phyloP scores from a whole-genome alignment of 768 basidiomycete species.

The Boletales sp. region DNA sequence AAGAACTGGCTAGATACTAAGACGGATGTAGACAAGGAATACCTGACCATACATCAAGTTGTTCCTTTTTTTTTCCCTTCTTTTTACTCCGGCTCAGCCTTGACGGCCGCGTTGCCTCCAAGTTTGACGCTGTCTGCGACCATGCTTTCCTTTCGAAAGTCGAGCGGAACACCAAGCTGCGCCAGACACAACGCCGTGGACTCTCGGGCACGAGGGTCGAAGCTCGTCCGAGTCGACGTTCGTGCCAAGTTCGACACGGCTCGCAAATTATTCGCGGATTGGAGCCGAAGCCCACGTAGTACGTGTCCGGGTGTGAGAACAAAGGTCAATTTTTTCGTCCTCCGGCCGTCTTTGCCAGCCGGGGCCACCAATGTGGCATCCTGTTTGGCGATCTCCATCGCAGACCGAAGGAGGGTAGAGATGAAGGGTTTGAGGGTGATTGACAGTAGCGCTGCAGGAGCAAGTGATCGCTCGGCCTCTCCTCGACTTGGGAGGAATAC shows the following conservation, averaged over 20 bases:
- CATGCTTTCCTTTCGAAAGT: slow-evolving; percentile 13
- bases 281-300: slow-evolving; percentile 33
- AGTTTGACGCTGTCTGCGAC: background rate
- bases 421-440: slow-evolving; percentile 31
- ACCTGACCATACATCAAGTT: no score
- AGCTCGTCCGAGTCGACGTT: background rate
- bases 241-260: background rate
- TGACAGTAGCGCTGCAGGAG: slow-evolving; percentile 37
- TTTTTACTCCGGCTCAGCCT: slow-evolving; percentile 11
- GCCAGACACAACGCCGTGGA: slow-evolving; percentile 29
- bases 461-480: slow-evolving; percentile 25
- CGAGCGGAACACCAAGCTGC: slow-evolving; percentile 26
- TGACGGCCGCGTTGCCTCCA: background rate
- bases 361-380: slow-evolving; percentile 27
- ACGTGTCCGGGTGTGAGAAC: slow-evolving; percentile 39
- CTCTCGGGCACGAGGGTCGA: slow-evolving; percentile 10
- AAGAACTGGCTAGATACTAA: no score
- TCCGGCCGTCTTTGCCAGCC: slow-evolving; percentile 15
- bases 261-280: slow-evolving; percentile 2
- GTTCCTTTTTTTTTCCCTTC: background rate
- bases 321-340: slow-evolving; percentile 21
- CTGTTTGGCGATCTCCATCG: slow-evolving; percentile 28
- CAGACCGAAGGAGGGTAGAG: slow-evolving; percentile 32
- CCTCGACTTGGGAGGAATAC: slow-evolving; percentile 12
- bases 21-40: no score